These are phyloP conservation scores for Panus rudis DNA, from an alignment of 768 basidiomycete genomes.

Conservation along the genomic window DNA sequence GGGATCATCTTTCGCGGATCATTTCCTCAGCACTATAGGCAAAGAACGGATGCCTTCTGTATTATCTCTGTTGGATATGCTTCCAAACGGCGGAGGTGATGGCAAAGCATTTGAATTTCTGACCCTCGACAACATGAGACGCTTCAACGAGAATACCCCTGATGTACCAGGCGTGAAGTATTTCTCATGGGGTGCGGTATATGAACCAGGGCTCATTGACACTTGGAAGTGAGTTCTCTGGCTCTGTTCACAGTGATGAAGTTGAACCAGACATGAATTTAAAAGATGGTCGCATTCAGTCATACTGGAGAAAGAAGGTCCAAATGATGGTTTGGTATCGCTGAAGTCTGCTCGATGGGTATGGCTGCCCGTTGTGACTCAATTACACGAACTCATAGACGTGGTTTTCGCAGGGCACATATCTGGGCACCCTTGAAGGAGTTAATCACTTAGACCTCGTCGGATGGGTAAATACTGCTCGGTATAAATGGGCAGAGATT, in stretches of 20 bases:
- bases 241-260: neutral
- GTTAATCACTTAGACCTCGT: conserved; percentile 93
- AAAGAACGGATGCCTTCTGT: conserved; percentile 59
- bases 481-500: conserved; percentile 86
- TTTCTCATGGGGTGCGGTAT: conserved; percentile 92
- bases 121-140: conserved; percentile 76
- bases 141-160: conserved; percentile 83
- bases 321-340: conserved; percentile 91
- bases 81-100: conserved; percentile 91
- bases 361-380: too few relatives aligned
- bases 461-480: conserved; percentile 87
- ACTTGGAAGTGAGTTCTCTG: conserved; percentile 58
- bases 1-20: conserved; percentile 90
- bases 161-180: conserved; percentile 77
- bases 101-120: conserved; percentile 90
- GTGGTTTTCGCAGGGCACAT: conserved; percentile 71
- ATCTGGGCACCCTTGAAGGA: conserved; percentile 83
- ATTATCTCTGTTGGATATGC: conserved; percentile 68
- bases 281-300: conserved; percentile 69
- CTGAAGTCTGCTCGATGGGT: conserved; percentile 85
- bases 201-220: conserved; percentile 85
- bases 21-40: conserved; percentile 75
- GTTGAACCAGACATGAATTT: neutral
- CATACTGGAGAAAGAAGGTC: conserved; percentile 79
- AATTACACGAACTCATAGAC: conserved; percentile 5